Base-by-base conservation (phyloP, 129 eudicot species). In the Arctium minus region DNA sequence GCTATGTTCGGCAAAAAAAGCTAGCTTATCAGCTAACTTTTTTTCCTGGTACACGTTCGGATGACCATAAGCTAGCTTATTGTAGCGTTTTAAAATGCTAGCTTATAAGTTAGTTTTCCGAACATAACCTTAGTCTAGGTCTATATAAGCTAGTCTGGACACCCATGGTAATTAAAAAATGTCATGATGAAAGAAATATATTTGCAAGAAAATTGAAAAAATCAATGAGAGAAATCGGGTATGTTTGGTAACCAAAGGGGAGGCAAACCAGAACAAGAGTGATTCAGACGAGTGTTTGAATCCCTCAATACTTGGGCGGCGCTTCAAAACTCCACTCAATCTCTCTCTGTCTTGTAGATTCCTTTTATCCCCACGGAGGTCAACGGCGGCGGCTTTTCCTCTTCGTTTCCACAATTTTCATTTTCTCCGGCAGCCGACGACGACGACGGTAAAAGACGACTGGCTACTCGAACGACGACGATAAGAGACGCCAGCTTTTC, bases 321-420 rank as follows among this genome's bases (percentile, higher is more conserved):
- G 83, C 70, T 80, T n/a, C 76, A 32, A 44, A 35, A 29, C 38
- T 39, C 42, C 38, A 30, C 38, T 30, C 71, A 33, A n/a, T 22
- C 33, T 53, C 32, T 50, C 80, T 76, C 80, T 17, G 8, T 5
- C 48, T 3, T 44, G 31, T 8, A 31, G 46, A 17, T 35, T 46
- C 70, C 70, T 71, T 18, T 71, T 53, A 81, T 48, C 84, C 50
- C 79, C 62, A 73, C 78, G 72, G 72, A 6, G 83, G 83, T 79
- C 83, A 79, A 79, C 70, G 77, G 71, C 53, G 77, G 39, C 81
- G 73, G 81, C 37, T 62, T 37, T 50, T 77, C 73, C 1, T 67
- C 65, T 39, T 39, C 9, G 6, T 27, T 39, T 68, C 31, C 75
- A 7, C 10, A 62, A n/a, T 48, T 35, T 71, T 72, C 48, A 18